Evolutionary conservation across 2,329 filamentous ascomycete species (phyloP).

Genomic region (Teratosphaeria epicoccoides): DNA sequence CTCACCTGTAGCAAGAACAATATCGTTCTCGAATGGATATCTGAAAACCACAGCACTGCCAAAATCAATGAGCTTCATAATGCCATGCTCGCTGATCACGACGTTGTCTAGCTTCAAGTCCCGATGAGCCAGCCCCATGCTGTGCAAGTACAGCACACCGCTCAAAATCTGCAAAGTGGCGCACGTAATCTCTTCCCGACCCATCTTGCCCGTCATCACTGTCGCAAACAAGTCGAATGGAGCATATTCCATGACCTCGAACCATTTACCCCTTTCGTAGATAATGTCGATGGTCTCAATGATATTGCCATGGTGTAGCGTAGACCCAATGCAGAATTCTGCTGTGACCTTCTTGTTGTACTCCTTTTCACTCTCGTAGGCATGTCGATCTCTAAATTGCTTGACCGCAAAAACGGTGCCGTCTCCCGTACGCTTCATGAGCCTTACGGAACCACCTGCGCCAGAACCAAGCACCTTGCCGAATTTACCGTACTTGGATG

Average conservation of each 20-base stretch:
- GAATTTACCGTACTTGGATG: slow-evolving; percentile 90
- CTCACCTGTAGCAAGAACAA: slow-evolving; percentile 71
- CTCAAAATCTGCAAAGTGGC: slow-evolving; percentile 89
- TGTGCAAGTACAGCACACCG: slow-evolving; percentile 87
- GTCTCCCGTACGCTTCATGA: slow-evolving; percentile 90
- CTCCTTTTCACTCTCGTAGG: slow-evolving; percentile 87
- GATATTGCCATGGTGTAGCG: slow-evolving; percentile 92
- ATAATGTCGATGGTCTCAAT: slow-evolving; percentile 97
- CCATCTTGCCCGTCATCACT: slow-evolving; percentile 98
- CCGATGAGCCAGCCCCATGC: slow-evolving; percentile 86
- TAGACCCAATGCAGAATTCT: slow-evolving; percentile 96
- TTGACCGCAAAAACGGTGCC: slow-evolving; percentile 94
- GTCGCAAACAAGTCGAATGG: slow-evolving; percentile 94
- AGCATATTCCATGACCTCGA: slow-evolving; percentile 98
- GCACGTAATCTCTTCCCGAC: slow-evolving; percentile 78
- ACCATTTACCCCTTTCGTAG: slow-evolving; percentile 89
- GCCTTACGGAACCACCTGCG: slow-evolving; percentile 82
- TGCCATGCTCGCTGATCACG: slow-evolving; percentile 88
- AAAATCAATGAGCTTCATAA: slow-evolving; percentile 99
- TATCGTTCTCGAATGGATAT: slow-evolving; percentile 89
- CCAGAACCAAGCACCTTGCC: slow-evolving; percentile 89
- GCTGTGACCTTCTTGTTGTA: slow-evolving; percentile 98
- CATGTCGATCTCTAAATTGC: slow-evolving; percentile 84
- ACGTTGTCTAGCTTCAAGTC: slow-evolving; percentile 97
- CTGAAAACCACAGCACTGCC: slow-evolving; percentile 94